Conservation (phyloP, 1,139 yeast species). For the Petasospora rhodanensis region DNA sequence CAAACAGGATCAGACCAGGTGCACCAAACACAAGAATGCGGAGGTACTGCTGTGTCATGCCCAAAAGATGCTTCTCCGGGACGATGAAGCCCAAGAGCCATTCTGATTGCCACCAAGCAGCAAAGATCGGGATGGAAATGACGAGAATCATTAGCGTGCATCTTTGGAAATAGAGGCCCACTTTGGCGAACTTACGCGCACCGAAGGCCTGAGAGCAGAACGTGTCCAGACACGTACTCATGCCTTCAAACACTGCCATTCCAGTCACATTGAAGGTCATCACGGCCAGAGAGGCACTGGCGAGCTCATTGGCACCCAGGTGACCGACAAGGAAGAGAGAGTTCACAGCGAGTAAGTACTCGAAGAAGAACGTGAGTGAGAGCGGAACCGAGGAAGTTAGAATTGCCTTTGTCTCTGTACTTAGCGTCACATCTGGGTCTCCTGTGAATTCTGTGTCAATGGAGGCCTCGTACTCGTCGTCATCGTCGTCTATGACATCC, state of each 20-base stretch:
- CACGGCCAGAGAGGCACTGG: conserved; percentile 46
- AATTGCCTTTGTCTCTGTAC: conserved; percentile 17
- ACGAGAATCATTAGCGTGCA: conserved; percentile 39
- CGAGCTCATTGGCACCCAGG: conserved; percentile 41
- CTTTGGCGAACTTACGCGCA: conserved; percentile 31
- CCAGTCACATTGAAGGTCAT: conserved; percentile 50
- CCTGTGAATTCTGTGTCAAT: conserved; percentile 14
- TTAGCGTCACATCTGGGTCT: conserved; percentile 9
- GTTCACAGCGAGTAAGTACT: conserved; percentile 44
- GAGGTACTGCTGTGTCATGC: conserved; percentile 32
- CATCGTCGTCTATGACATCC: conserved; percentile 12
- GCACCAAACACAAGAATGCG: conserved; percentile 33
- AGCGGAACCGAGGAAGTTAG: conserved; percentile 38
- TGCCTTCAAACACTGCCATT: conserved; percentile 46
- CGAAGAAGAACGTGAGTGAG: conserved; percentile 45
- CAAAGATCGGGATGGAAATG: conserved; percentile 31
- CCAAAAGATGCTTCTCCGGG: conserved; percentile 31
- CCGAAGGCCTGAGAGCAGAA: conserved; percentile 53
- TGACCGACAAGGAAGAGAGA: conserved; percentile 47
- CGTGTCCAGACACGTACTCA: conserved; percentile 50
- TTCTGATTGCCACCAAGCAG: conserved; percentile 39
- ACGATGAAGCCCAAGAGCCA: conserved; percentile 29
- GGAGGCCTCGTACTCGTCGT: conserved; percentile 21
- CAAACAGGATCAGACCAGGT: conserved; percentile 37
- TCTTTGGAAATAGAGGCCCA: conserved; percentile 39